Conservation (phyloP, 2,329 filamentous ascomycete species). For the Colletotrichum camelliae region DNA sequence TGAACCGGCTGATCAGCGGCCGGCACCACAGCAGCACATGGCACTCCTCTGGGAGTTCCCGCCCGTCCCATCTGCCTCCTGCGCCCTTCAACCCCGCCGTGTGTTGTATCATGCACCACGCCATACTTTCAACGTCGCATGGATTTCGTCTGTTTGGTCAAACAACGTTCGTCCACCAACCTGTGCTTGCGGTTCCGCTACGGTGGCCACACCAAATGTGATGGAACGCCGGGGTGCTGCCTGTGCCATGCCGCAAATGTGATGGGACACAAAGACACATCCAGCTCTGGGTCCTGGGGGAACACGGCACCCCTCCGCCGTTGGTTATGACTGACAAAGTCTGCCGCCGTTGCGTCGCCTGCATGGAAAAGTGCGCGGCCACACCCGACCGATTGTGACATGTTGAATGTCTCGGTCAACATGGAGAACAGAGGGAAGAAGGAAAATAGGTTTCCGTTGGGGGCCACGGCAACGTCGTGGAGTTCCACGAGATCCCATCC, state of each 20-base stretch:
- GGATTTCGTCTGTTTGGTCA: slow-evolving; percentile 2
- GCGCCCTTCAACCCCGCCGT: neutral
- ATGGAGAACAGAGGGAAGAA: neutral
- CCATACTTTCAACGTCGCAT: slow-evolving; percentile 17
- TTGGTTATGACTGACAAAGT: neutral
- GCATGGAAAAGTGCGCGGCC: neutral
- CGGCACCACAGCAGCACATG: slow-evolving; percentile 11
- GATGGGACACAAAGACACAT: neutral
- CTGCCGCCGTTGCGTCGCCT: neutral
- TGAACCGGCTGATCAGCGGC: neutral
- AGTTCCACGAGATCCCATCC: slow-evolving; percentile 7
- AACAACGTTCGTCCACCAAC: neutral
- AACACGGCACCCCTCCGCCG: neutral
- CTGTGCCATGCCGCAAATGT: neutral
- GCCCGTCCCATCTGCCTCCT: slow-evolving; percentile 18
- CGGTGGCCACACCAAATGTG: neutral
- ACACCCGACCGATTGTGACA: neutral
- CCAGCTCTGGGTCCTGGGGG: neutral
- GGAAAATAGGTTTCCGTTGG: neutral
- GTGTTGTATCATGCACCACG: slow-evolving; percentile 11
- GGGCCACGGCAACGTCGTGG: neutral
- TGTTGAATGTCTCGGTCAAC: neutral
- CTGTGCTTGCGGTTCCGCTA: neutral
- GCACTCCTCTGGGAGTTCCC: slow-evolving; percentile 17
- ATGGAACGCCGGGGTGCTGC: neutral